A percentile compares a stretch with the other conserved stretches of the same genome.
Evolutionary conservation across 495 filamentous ascomycete genomes (phyloP).

Genomic region (Podospora bellae-mahoneyi): DNA sequence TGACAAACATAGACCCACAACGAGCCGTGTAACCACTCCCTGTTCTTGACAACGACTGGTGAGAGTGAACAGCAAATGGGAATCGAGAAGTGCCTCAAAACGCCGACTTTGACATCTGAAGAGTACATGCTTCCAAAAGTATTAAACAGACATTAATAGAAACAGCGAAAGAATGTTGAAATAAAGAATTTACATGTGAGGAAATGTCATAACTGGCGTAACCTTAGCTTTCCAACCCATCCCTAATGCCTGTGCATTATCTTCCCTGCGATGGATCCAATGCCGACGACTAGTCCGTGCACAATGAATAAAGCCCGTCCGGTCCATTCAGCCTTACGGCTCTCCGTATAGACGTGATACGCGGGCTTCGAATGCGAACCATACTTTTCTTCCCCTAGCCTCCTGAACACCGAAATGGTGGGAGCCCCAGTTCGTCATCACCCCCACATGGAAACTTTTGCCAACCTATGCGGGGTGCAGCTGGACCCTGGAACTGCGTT

Average conservation of each 20-base stretch:
- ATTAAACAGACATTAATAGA: neutral
- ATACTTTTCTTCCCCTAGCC: neutral
- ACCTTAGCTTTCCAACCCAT: neutral
- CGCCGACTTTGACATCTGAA: neutral
- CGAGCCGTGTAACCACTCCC: neutral
- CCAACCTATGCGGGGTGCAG: slow-evolving; percentile 8
- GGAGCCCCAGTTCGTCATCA: neutral
- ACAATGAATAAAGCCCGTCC: neutral
- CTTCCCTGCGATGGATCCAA: neutral
- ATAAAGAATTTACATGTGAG: neutral
- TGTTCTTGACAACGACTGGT: neutral
- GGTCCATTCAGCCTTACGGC: neutral
- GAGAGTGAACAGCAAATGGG: neutral
- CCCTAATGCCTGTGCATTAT: neutral
- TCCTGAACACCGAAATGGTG: neutral
- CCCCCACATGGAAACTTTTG: slow-evolving; percentile 1
- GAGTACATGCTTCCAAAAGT: neutral
- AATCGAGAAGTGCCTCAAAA: neutral
- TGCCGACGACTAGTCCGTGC: neutral
- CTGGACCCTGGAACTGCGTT: neutral
- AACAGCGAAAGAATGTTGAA: neutral
- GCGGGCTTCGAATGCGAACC: neutral
- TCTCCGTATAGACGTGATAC: neutral
- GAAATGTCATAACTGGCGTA: slow-evolving; percentile 8
- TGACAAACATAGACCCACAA: neutral